Evolutionary conservation across 2,329 filamentous ascomycete genomes (phyloP).

Genomic region (Helotiales sp.): DNA sequence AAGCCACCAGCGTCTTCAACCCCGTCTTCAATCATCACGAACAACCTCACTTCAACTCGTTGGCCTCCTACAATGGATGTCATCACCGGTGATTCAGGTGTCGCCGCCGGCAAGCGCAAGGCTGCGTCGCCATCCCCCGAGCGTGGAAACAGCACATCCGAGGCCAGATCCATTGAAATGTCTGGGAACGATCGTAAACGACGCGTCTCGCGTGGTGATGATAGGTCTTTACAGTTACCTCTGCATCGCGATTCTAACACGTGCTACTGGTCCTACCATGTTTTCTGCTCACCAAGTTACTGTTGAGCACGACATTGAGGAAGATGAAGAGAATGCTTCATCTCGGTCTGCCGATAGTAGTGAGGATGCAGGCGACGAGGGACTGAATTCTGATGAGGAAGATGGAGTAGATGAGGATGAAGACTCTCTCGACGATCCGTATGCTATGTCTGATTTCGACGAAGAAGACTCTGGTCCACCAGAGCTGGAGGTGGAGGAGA

Average conservation of each 20-base stretch:
- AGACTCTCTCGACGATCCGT: conserved; percentile 7
- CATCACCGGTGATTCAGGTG: not conserved
- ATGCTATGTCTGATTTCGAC: conserved; percentile 5
- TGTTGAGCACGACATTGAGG: not conserved
- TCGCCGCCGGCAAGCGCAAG: not conserved
- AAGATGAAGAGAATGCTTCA: too few species aligned
- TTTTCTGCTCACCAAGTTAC: not conserved
- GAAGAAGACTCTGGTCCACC: conserved; percentile 11
- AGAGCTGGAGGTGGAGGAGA: conserved; percentile 19
- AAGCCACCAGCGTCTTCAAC: too few species aligned
- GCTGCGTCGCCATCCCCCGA: not conserved
- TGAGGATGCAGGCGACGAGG: not conserved
- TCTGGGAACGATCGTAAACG: not conserved
- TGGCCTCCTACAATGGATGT: not conserved
- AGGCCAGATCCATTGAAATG: not conserved
- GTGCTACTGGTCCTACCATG: not conserved
- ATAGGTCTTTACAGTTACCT: too few species aligned
- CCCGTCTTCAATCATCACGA: too few species aligned
- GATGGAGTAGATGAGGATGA: conserved; percentile 13
- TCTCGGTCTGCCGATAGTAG: not conserved
- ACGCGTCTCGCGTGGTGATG: not conserved
- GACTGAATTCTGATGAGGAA: conserved; percentile 7
- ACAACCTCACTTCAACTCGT: too few species aligned
- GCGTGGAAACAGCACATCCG: not conserved
- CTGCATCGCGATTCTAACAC: too few species aligned